Evolutionary conservation across 2,329 filamentous ascomycete species (phyloP).

Genomic region (Stachybotrys elegans): DNA sequence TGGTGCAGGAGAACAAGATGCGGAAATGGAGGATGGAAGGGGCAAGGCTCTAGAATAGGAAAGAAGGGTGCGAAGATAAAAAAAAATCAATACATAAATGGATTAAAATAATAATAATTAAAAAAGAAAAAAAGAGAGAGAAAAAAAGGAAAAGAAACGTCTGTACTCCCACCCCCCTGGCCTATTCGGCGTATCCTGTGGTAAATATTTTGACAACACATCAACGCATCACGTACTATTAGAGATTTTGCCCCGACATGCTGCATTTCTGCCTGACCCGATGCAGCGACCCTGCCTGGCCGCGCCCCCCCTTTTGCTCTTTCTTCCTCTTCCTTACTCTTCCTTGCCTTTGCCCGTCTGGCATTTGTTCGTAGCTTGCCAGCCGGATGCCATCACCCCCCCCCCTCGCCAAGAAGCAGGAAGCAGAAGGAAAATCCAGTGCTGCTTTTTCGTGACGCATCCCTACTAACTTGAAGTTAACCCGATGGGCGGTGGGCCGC

Average conservation of each 20-base stretch:
- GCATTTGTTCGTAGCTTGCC: not conserved
- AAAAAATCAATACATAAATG: not conserved
- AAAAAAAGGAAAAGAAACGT: not conserved
- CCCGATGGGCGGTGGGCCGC: constrained; percentile 2
- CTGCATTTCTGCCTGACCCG: constrained; percentile 25
- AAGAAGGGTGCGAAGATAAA: not conserved
- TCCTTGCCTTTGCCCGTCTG: not conserved
- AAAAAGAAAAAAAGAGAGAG: not conserved
- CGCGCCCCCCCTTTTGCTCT: constrained; percentile 12
- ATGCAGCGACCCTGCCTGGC: constrained; percentile 10
- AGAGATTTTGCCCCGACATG: constrained; percentile 21
- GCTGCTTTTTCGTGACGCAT: constrained; percentile 27
- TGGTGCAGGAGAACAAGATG: no score
- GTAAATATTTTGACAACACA: constrained; percentile 44
- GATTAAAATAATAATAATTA: not conserved
- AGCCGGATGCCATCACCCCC: constrained; percentile 7
- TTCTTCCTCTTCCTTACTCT: not conserved
- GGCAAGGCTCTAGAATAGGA: not conserved
- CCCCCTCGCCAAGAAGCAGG: constrained; percentile 11
- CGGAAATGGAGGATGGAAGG: not conserved
- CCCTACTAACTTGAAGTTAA: no score
- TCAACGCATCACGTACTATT: constrained; percentile 30
- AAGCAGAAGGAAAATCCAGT: constrained; percentile 21
- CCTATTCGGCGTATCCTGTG: constrained; percentile 24
- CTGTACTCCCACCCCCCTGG: constrained; percentile 14